Evolutionary conservation across 1,284 basidiomycete genomes (phyloP).

Genomic region (Jaminaea rosea): DNA sequence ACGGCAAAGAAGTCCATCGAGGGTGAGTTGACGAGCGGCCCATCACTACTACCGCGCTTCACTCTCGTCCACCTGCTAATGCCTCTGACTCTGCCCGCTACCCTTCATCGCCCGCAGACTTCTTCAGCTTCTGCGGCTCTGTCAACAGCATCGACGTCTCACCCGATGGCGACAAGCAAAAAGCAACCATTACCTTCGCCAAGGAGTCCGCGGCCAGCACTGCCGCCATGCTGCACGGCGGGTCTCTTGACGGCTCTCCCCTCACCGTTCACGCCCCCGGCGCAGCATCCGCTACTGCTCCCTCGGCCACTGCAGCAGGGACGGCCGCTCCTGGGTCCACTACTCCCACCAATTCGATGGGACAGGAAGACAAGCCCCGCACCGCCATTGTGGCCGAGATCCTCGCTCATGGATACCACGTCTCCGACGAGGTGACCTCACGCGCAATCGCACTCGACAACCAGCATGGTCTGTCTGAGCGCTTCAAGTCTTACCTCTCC

Average conservation of each 20-base stretch:
- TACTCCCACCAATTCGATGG: constrained; percentile 13
- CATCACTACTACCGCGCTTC: background rate
- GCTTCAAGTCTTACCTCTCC: constrained; percentile 29
- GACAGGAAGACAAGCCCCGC: constrained; percentile 39
- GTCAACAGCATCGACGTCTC: constrained; percentile 19
- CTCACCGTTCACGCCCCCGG: constrained; percentile 18
- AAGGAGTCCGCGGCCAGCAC: constrained; percentile 26
- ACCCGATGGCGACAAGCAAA: constrained; percentile 17
- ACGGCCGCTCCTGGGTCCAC: constrained; percentile 10
- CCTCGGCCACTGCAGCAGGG: background rate
- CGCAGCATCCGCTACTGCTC: constrained; percentile 3
- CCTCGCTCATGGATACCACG: constrained; percentile 33
- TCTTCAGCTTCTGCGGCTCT: constrained; percentile 38
- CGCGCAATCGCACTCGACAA: constrained; percentile 37
- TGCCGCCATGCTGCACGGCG: constrained; percentile 33
- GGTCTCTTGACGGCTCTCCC: constrained; percentile 27
- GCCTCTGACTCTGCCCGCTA: background rate
- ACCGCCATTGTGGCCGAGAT: constrained; percentile 36
- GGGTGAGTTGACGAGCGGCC: background rate
- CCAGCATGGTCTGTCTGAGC: constrained; percentile 32
- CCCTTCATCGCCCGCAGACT: constrained; percentile 11
- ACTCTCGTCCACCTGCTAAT: background rate
- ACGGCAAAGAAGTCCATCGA: background rate
- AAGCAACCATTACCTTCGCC: constrained; percentile 17
- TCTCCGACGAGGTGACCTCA: constrained; percentile 34